Base-by-base conservation (phyloP, 495 filamentous ascomycete species). In the Trichoderma erinaceum region DNA sequence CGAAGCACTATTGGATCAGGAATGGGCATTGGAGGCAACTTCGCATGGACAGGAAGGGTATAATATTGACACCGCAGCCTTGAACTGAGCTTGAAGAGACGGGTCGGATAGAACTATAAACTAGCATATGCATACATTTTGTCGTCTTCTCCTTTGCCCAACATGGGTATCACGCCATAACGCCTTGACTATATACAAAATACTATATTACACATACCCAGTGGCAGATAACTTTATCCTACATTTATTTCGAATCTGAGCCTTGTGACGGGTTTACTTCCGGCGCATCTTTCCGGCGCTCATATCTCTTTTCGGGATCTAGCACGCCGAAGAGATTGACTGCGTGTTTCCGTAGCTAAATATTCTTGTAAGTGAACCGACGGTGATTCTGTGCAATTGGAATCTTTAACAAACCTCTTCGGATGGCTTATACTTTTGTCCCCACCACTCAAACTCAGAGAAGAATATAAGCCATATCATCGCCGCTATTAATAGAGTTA, bases 21-120 rank as follows among this genome's bases (percentile, higher is more conserved):
- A 7, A 70, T 84, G 66, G 79, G 80, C 23, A 83, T 86, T 83
- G 82, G 84, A 15, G 81, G 80, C 4, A 85, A 83, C 64, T 82
- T 87, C 72, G 85, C 84, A 12, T 88, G 85, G 86, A n/a, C 79
- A 81, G 68, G 85, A 84, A 6, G 74, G 85, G 71, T 87, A 32
- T 61, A 32, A 61, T 61, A 32, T 16, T 61, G 25, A 61, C 13
- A 32, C 15, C 35, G n/a, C 21, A 16, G 21, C 2, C 50, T 56
- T 56, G 50, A 21, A 16, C 50, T 23, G 50, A 56, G 56, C 25
- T 13, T 4, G 27, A 61, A 32, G 27, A 32, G 56, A 61, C 1
- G 56, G 25, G 23, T 61, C 56, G 56, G 56, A 61, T 72, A 77
- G 7, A 65, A 43, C 41, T 43, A 41, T 43, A 18, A 23, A 29